phyloP scores from a whole-genome alignment of 2,329 filamentous ascomycete genomes.

The Sporothrix dimorphospora region DNA sequence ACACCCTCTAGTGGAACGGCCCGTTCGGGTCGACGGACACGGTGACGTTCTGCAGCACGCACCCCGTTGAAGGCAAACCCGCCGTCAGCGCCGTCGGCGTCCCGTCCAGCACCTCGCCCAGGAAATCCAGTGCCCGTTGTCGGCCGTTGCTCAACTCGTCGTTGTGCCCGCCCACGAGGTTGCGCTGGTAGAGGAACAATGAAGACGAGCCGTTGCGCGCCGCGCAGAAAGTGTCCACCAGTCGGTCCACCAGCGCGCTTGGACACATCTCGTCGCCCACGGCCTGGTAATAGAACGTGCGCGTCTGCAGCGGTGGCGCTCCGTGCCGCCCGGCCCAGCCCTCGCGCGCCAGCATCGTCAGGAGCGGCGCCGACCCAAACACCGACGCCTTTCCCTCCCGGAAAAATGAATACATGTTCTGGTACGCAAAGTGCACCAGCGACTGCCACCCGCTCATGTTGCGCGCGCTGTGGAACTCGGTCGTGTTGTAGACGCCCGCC shows the following conservation, averaged over 20 bases:
- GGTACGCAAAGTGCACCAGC: constrained; percentile 38
- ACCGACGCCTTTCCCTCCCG: constrained; percentile 39
- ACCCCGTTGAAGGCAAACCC: neutral
- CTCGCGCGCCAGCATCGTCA: constrained; percentile 32
- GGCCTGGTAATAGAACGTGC: constrained; percentile 51
- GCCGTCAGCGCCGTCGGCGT: neutral
- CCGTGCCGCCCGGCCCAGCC: constrained; percentile 42
- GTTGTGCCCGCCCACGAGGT: constrained; percentile 43
- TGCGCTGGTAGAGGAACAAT: constrained; percentile 47
- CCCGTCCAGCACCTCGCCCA: constrained; percentile 32
- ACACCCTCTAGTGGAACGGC: neutral
- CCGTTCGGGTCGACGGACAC: constrained; percentile 15
- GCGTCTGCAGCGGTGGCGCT: constrained; percentile 44
- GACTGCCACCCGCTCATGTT: constrained; percentile 38
- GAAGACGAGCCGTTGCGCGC: constrained; percentile 33
- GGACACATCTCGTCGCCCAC: constrained; percentile 47
- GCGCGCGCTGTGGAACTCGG: constrained; percentile 39
- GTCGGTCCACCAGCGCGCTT: constrained; percentile 44
- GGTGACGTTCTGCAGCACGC: neutral
- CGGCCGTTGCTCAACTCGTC: constrained; percentile 38
- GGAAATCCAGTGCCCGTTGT: constrained; percentile 34
- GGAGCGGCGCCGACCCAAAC: neutral
- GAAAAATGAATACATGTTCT: constrained; percentile 48
- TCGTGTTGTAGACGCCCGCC: constrained; percentile 40
- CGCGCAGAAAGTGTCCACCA: constrained; percentile 46